phyloP scores from a whole-genome alignment of 352 stramenopile genomes.

The Globisporangium abappressorium region DNA sequence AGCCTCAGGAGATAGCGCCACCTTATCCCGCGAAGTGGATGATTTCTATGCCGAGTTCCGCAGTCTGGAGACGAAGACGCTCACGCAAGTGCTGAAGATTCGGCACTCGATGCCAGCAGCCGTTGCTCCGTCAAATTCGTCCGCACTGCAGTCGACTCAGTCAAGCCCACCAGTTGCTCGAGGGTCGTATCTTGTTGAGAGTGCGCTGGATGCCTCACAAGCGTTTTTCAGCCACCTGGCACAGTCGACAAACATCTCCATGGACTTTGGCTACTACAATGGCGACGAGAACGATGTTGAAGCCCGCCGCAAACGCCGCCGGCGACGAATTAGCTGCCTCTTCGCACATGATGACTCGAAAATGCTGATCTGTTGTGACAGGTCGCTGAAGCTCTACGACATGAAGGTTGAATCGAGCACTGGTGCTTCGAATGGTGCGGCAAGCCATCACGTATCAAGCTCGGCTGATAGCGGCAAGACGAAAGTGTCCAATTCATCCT shows the following conservation, averaged over 20 bases:
- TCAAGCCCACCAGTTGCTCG: constrained; percentile 26
- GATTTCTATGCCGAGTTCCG: constrained; percentile 76
- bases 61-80: constrained; percentile 55
- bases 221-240: constrained; percentile 66
- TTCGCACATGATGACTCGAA: constrained; percentile 66
- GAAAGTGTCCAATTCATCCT: constrained; percentile 31
- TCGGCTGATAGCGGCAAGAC: constrained; percentile 10
- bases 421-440: neutral
- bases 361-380: constrained; percentile 62
- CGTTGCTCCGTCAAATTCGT: constrained; percentile 19
- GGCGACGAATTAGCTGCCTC: constrained; percentile 57
- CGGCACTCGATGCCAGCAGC: constrained; percentile 50
- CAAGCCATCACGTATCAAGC: neutral
- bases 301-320: constrained; percentile 43
- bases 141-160: constrained; percentile 18
- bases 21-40: constrained; percentile 43
- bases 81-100: constrained; percentile 72
- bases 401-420: constrained; percentile 28
- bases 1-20: constrained; percentile 13
- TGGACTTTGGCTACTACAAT: constrained; percentile 59
- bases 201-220: constrained; percentile 63
- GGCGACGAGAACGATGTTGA: constrained; percentile 51
- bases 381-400: constrained; percentile 63
- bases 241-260: constrained; percentile 47
- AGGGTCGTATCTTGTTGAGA: constrained; percentile 39